Evolutionary conservation across 306 rosid genomes (phyloP), one percentile per base, ranked within the genome.

Genomic region (Cercis canadensis): DNA sequence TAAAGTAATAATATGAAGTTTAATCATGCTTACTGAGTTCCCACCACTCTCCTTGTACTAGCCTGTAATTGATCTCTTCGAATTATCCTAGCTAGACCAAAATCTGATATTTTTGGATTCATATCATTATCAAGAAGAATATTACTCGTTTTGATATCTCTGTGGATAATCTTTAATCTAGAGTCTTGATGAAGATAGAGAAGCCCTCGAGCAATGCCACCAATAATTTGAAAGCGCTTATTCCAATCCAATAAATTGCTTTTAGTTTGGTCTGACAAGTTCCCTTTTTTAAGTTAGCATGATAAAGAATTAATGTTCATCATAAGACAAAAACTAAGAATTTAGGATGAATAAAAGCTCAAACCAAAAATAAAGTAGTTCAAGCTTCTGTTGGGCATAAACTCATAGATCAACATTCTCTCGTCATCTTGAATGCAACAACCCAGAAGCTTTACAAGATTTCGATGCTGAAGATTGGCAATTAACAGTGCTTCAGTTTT

Each of bases 391-490:
- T 79, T 83, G 1, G 77, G 67, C 87, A 83, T 56, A 67, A 75
- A 79, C 58, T 83, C 87, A 12, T 79, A 83, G 19, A 83, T 39
- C 21, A 83, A 15, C 61, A 76, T 50, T 13, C 67, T 83, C 43
- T 83, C 84, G 0, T 57, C 84, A 9, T 53, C 65, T 11, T 83
- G 55, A 51, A 76, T 31, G 67, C 84, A 79, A 18, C 72, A 83
- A 19, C 84, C 87, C 29, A 83, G 61, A 36, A 83, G 84, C 56
- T 58, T 79, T 15, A 83, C 87, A 1, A 83, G 78, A 68, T 83
- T 83, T 52, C 87, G 77, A 32, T 83, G 87, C 40, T 80, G 82
- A 53, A 83, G 87, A 32, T 83, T 76, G n/a, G 82, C 77, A 2
- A 83, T 72, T 19, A 69, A 50, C 15, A 9, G 67, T 8, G 79